Base-by-base conservation (phyloP, 2,329 filamentous ascomycete genomes). In the Teratosphaeria zuluensis region DNA sequence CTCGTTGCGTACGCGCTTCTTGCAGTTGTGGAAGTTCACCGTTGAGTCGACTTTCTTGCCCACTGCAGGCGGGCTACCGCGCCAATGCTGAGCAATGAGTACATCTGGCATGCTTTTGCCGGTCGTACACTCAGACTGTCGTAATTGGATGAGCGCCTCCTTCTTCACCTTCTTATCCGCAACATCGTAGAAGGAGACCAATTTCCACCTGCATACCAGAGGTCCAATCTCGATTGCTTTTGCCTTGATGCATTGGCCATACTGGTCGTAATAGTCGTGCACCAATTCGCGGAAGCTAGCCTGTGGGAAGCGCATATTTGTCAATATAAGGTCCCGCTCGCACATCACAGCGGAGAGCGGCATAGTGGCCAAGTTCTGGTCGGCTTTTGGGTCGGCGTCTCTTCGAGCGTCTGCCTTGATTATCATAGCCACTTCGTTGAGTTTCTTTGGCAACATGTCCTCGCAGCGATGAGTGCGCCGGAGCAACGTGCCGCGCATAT, bases 191-290 rank as follows among this genome's bases (percentile, higher is more conserved):
- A 69, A 64, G 0, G 72, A 58, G 3, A 72, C 66, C 32, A 72
- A 75, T 30, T 76, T 78, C 78, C 79, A 85, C 3, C 84, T 75
- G 57, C 80, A 83, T 4, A 81, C 78, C 1, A 86, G 66, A 0
- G 70, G 66, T 0, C 74, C 77, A 14, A 70, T 24, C 5, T 62
- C 54, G 12, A 53, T 24, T 30, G 32, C 19, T 16, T 28, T n/a
- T 19, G 24, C 7, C 11, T 54, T 33, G 6, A 48, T 3, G 42
- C 19, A 48, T 21, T 19, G 42, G 21, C 24, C 8, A 28, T n/a
- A 12, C 14, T 7, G 4, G 35, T 33, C 28, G 30, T 46, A 16
- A 2, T 54, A 42, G 69, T 59, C 1, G 63, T 63, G 12, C 65
- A 65, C 30, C 31, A 5, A 19, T 9, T 57, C 57, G 8, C 57